Percentiles rank a stretch among this genome's conserved stretches.
Evolutionary conservation across 345 rosid species (phyloP).

Genomic region (Viola odorata): DNA sequence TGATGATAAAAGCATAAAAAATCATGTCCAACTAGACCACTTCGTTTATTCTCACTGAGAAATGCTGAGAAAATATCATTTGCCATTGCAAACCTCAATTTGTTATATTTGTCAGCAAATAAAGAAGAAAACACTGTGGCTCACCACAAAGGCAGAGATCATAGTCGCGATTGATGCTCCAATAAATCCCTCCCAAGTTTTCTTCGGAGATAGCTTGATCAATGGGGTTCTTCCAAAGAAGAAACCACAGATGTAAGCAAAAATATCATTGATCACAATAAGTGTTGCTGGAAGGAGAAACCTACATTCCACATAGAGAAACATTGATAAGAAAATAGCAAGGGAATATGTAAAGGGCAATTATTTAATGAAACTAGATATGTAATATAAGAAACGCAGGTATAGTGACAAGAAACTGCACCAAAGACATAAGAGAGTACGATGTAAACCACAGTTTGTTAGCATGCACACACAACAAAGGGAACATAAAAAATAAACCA

Average conservation of each 20-base stretch:
- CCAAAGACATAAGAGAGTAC: too few relatives aligned
- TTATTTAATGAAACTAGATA: too few relatives aligned
- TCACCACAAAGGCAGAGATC: slow-evolving; percentile 83
- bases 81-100: neutral
- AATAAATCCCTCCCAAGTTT: slow-evolving; percentile 98
- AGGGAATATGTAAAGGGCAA: too few relatives aligned
- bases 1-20: neutral
- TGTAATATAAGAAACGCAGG: too few relatives aligned
- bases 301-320: slow-evolving; percentile 36
- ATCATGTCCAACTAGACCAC: neutral
- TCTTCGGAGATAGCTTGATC: slow-evolving; percentile 94
- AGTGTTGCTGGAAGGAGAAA: slow-evolving; percentile 98
- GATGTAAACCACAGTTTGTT: neutral
- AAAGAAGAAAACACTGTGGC: slow-evolving; percentile 16
- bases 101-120: neutral
- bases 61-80: neutral
- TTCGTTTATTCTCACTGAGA: neutral
- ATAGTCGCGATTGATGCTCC: slow-evolving; percentile 92
- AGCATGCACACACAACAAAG: neutral
- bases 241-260: slow-evolving; percentile 86
- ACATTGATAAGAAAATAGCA: too few relatives aligned
- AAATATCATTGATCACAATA: slow-evolving; percentile 85
- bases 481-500: neutral
- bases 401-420: too few relatives aligned
- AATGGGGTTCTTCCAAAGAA: slow-evolving; percentile 95